Base-by-base conservation (phyloP, 371 early-diverging fungal species). In the Mucor racemosus region DNA sequence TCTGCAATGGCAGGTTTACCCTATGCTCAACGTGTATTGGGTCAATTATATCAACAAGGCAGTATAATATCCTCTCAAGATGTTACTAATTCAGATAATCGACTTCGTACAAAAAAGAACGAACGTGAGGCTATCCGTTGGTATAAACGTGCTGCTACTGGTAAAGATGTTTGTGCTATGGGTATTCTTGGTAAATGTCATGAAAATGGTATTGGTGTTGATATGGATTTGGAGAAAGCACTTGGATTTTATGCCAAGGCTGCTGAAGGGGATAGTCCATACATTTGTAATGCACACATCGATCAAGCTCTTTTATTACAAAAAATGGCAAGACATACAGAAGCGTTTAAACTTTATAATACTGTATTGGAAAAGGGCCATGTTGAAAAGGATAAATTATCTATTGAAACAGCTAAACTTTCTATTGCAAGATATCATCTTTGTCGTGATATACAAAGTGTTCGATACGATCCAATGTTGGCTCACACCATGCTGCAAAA, bases 111-210 rank as follows among this genome's bases (percentile, higher is more conserved):
- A 31, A 65, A 66, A n/a, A 76, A 63, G 38, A 73, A 79, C 36
- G 80, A 88, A 57, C 58, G 67, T 15, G 62, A 75, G 15, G 93
- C 94, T 0, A 78, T 92, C 7, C 62, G 77, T 0, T 90, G 90
- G 88, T 95, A 90, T 75, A 72, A 74, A 14, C 80, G 79, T 41
- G 88, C 92, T 5, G 91, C 92, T 0, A 67, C 77, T 3, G 79
- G 82, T 21, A 90, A 90, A 26, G 87, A 91, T 64, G 81, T 86
- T 0, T 60, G 86, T 21, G 90, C 94, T 0, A 78, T 90, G 67
- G 88, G 89, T 68, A 84, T 89, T 26, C 79, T 94, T 17, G 94
- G 92, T 0, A 84, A 91, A 65, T 89, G 88, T 36, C 90, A 90
- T 67, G 88, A 89, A 35, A 82, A 89, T 59, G 95, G 94, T 19